Percentiles rank a stretch among this genome's conserved stretches.
phyloP scores from a whole-genome alignment of 345 rosid species.

The Acer yangbiense region DNA sequence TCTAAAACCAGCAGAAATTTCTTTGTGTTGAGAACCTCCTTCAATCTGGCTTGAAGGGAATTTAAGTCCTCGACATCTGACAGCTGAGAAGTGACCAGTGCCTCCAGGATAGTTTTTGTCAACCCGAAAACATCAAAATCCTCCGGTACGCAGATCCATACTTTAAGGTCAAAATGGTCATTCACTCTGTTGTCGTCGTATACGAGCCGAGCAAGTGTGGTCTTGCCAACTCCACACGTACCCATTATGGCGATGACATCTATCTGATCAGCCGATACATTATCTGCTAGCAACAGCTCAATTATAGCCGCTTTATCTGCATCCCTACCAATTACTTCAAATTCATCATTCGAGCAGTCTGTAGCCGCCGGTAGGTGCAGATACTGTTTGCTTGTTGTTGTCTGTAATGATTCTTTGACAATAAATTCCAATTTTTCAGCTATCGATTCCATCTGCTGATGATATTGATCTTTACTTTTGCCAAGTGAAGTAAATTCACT shows the following conservation, averaged over 20 bases:
- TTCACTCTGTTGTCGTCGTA: conserved; percentile 21
- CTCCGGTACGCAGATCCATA: conserved; percentile 36
- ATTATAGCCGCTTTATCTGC: conserved; percentile 15
- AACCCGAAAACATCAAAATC: conserved; percentile 13
- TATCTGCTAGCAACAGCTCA: neutral
- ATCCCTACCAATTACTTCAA: conserved; percentile 31
- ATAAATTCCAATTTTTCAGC: too few relatives aligned
- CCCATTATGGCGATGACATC: conserved; percentile 34
- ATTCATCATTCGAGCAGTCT: conserved; percentile 1
- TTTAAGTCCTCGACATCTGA: neutral
- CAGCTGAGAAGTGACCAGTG: too few relatives aligned
- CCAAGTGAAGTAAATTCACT: too few relatives aligned
- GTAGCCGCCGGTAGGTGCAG: neutral
- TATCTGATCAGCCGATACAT: neutral
- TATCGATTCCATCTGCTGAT: too few relatives aligned
- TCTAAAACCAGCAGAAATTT: conserved; percentile 7
- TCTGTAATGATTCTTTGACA: too few relatives aligned
- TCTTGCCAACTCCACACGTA: conserved; percentile 20
- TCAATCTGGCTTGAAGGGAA: neutral
- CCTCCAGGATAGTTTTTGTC: neutral
- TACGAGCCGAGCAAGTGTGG: conserved; percentile 5
- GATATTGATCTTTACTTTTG: too few relatives aligned
- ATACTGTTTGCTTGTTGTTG: too few relatives aligned
- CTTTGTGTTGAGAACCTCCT: neutral
- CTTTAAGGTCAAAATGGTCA: conserved; percentile 8